Evolutionary conservation across 2,329 filamentous ascomycete species (phyloP), one percentile per base, ranked within the genome.

Genomic region (Stemphylium vesicarium): DNA sequence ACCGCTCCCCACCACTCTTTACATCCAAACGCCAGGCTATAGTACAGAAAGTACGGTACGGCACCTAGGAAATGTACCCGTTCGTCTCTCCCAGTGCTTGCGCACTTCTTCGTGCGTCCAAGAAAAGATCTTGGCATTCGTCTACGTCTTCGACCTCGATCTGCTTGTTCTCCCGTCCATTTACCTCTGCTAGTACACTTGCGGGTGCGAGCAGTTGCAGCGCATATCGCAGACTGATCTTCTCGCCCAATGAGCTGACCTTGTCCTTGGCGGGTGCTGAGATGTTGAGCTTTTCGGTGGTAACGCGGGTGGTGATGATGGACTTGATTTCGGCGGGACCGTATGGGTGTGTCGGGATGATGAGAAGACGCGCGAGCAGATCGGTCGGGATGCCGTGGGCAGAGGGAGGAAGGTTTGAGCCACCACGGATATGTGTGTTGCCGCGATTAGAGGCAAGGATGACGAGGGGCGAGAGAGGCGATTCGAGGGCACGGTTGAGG

Each of bases 391-490:
- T 89, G 71, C 95, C 95, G 79, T 99, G 95, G 4, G 95, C 91
- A 51, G 92, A 92, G 1, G 73, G 63, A 9, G 72, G 80, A 43
- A 77, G 66, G 66, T 90, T 83, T 75, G 91, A 86, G 66, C 89
- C 85, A 72, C 94, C 94, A 68, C 92, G 91, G 73, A 99, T 95
- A 63, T 92, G 90, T 62, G 91, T 94, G 82, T 93, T 89, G 75
- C 95, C 95, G 70, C 95, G 89, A 81, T 99, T 99, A 37, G 95
- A 98, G 56, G 95, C 95, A 57, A 99, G 88, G 64, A 99, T 95
- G 58, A 99, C 95, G 71, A 99, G 96, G 53, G 95, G 95, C 1
- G 94, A 94, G 71, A 99, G 96, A 64, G 88, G 86, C 51, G 91
- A 93, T 82, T 99, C 95, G 65, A 99, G 85, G n/a, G 95, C 95